phyloP scores from a whole-genome alignment of 176 grass and related monocot genomes.

The Olyra latifolia region DNA sequence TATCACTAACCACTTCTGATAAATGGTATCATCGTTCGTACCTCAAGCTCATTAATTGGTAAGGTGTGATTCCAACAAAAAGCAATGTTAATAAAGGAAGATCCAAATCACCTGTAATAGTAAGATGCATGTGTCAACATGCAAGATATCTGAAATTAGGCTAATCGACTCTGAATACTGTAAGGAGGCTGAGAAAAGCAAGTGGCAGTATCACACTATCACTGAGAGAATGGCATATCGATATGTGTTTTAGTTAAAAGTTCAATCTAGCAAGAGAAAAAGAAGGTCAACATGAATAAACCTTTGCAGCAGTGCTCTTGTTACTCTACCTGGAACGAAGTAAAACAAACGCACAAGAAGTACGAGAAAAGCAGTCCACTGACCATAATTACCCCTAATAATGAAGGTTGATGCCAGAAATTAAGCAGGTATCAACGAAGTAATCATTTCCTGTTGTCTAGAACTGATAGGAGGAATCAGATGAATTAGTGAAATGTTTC shows the following conservation, averaged over 20 bases:
- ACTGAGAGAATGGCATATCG: not conserved
- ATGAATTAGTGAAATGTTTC: not conserved
- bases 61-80: conserved; percentile 52
- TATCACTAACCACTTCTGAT: not conserved
- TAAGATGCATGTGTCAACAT: not conserved
- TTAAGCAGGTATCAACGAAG: not conserved
- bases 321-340: conserved; percentile 61
- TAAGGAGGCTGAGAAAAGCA: not conserved
- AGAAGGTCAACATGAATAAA: not conserved
- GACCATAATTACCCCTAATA: conserved; percentile 59
- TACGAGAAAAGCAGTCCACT: conserved; percentile 62
- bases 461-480: not conserved
- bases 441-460: not conserved
- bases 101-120: conserved; percentile 48
- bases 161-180: not conserved
- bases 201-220: not conserved
- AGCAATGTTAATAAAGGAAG: conserved; percentile 65
- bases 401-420: not conserved
- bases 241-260: not conserved
- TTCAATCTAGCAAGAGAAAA: not conserved
- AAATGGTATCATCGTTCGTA: not conserved
- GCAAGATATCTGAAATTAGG: not conserved
- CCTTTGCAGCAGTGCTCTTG: not conserved
- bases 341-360: conserved; percentile 64
- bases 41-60: conserved; percentile 58